A percentile compares a stretch with the other conserved stretches of the same genome.
phyloP scores from a whole-genome alignment of 2,329 filamentous ascomycete species.

The Mollisia scopiformis region DNA sequence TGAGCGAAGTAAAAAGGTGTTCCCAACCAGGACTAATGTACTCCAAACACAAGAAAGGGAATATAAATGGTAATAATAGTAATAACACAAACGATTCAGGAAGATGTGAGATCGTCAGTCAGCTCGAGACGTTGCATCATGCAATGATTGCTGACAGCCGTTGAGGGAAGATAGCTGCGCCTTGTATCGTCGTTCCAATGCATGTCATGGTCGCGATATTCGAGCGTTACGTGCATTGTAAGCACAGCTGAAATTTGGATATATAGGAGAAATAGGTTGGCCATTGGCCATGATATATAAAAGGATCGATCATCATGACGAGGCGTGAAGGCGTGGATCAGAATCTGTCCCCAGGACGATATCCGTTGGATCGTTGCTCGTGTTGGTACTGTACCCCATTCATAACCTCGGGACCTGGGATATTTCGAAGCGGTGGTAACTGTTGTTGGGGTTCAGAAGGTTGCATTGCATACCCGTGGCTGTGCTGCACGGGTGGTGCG shows the following conservation, averaged over 20 bases:
- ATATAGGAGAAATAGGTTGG: not conserved
- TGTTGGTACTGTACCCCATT: slow-evolving; percentile 63
- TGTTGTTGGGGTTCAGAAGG: slow-evolving; percentile 39
- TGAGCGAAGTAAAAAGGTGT: slow-evolving; percentile 3
- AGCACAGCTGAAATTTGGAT: not conserved
- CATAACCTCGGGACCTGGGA: slow-evolving; percentile 58
- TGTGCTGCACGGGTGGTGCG: slow-evolving; percentile 12
- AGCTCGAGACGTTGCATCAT: not conserved
- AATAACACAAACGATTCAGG: slow-evolving; percentile 11
- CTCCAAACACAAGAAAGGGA: slow-evolving; percentile 2
- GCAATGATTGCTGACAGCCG: not conserved
- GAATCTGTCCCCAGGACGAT: slow-evolving; percentile 9
- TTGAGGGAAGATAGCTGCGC: not conserved
- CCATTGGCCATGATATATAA: slow-evolving; percentile 6
- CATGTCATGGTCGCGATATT: not conserved
- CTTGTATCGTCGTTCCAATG: not conserved
- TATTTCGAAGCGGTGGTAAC: slow-evolving; percentile 58
- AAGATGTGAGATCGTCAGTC: not conserved
- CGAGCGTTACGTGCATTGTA: not conserved
- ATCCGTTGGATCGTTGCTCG: slow-evolving; percentile 26
- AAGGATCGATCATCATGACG: not conserved
- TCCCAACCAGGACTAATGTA: slow-evolving; percentile 1
- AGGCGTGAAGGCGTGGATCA: not conserved
- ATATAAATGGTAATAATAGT: not conserved
- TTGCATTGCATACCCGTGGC: slow-evolving; percentile 18